Conservation (phyloP, 257 asterid species). For the Solanum gandarillasii region DNA sequence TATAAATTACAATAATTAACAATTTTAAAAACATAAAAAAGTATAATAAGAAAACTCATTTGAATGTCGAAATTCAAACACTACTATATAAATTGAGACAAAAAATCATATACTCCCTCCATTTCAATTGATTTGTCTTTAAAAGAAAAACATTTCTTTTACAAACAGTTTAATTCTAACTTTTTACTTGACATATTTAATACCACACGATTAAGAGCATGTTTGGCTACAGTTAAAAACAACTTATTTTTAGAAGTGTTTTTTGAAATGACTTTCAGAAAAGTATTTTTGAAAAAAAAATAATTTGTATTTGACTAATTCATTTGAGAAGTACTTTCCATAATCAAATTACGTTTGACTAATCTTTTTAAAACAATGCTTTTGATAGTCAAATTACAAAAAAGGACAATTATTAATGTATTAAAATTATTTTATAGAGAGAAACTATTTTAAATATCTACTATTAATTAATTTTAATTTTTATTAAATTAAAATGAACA, state of each 20-base stretch:
- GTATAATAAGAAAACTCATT: not conserved
- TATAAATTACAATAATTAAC: not conserved
- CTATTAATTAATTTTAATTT: too few species aligned
- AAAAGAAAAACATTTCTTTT: too few species aligned
- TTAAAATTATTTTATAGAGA: too few species aligned
- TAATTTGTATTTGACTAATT: not conserved
- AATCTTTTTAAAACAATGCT: too few species aligned
- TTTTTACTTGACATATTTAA: not conserved
- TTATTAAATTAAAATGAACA: too few species aligned
- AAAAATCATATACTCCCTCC: not conserved
- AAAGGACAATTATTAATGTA: too few species aligned
- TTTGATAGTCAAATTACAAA: too few species aligned
- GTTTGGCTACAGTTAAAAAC: too few species aligned
- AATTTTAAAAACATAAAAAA: not conserved
- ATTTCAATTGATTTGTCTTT: not conserved
- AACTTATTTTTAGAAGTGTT: not conserved
- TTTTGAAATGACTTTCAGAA: not conserved
- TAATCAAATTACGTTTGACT: too few species aligned
- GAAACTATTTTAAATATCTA: too few species aligned
- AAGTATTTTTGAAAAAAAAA: too few species aligned
- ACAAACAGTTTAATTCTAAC: not conserved
- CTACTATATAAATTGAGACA: not conserved
- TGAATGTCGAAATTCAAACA: not conserved
- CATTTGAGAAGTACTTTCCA: too few species aligned
- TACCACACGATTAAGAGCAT: not conserved